Conservation (phyloP, 306 rosid species). For the Herpetospermum pedunculosum region DNA sequence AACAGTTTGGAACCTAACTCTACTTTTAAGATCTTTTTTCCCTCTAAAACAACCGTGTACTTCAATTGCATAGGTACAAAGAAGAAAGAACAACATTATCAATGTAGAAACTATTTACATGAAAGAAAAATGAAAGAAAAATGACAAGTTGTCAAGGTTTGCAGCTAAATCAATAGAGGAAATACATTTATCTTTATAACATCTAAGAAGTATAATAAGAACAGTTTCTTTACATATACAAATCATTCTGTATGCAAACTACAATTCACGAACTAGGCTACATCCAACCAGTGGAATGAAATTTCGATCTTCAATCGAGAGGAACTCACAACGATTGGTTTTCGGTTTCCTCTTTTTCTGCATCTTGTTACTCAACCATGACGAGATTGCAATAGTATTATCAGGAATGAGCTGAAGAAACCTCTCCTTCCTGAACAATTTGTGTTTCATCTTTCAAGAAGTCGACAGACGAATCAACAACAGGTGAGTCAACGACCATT, state of each 20-base stretch:
- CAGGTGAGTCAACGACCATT: constrained; percentile 33
- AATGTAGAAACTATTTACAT: not conserved
- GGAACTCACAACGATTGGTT: not conserved
- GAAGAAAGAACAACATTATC: too few species aligned
- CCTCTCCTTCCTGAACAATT: constrained; percentile 33
- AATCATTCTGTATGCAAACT: not conserved
- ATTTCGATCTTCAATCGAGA: not conserved
- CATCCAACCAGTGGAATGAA: not conserved
- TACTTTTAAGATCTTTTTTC: too few species aligned
- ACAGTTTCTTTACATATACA: not conserved
- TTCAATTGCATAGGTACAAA: too few species aligned
- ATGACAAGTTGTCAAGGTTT: not conserved
- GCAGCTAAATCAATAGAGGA: not conserved
- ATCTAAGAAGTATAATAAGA: not conserved
- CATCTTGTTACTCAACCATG: not conserved
- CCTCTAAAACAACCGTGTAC: too few species aligned
- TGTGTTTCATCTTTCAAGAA: constrained; percentile 30
- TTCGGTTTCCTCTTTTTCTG: not conserved
- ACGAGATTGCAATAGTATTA: not conserved
- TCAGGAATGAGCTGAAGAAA: constrained; percentile 35
- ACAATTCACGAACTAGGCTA: not conserved
- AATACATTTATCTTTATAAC: not conserved
- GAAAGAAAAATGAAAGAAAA: not conserved
- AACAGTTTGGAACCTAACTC: too few species aligned
- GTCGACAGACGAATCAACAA: constrained; percentile 27